Evolutionary conservation across 495 filamentous ascomycete genomes (phyloP), one percentile per base, ranked within the genome.

Genomic region (Podospora pseudopauciseta): DNA sequence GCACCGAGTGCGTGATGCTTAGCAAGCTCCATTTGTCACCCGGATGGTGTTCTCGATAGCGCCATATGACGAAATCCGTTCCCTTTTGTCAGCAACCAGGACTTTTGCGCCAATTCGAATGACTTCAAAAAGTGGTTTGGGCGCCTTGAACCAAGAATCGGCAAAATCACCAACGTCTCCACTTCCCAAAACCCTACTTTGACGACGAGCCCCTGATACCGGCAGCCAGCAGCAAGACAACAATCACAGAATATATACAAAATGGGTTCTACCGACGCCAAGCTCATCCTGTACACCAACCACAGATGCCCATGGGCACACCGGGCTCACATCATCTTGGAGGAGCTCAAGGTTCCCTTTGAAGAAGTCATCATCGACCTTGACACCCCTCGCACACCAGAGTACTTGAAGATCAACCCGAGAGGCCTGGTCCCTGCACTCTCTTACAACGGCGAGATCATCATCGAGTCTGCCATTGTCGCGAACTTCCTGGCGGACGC

Each of bases 391-490:
- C 88, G 92, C 11, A 91, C 91, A 62, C 81, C 86, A n/a, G 93
- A 91, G 85, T 96, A 96, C 77, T 86, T 96, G 4, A 83, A 91
- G 61, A 81, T 97, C 75, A 97, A 96, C 80, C 93, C 92, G 73
- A 88, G 91, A 59, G 93, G 93, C 30, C 85, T 93, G 18, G 92
- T 97, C 54, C 93, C 93, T 28, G 80, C 86, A 0, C 72, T 96
- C 26, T 86, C 85, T 39, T 90, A 91, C 80, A 85, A 89, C 68
- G 89, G 87, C 72, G 76, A 86, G 55, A 89, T 94, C 76, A 85
- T 97, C 78, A 86, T 85, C 62, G 93, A 97, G 77, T 83, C 82
- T 23, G 87, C 77, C 62, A 87, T 96, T 64, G 86, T 96, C n/a
- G 76, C 87, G 3, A 88, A 90, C 70, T 96, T 93, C 84, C 83